These are phyloP conservation scores for Ustilago nuda DNA, from an alignment of 1,284 basidiomycete species.

Conservation along the genomic window DNA sequence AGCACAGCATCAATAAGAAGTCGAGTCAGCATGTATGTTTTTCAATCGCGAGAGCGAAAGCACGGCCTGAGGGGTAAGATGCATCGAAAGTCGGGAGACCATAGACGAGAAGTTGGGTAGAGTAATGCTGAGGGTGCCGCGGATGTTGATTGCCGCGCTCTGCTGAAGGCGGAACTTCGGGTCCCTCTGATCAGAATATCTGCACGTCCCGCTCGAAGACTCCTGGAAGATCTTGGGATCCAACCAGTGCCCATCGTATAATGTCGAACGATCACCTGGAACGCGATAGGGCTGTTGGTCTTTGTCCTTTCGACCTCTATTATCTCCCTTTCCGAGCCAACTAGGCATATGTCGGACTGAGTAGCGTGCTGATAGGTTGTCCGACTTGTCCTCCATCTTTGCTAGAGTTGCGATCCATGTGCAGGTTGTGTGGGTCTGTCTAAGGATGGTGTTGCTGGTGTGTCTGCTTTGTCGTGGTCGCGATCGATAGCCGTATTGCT, in stretches of 20 bases:
- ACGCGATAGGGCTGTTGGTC: neutral
- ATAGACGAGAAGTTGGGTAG: neutral
- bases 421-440: neutral
- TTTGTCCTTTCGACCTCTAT: neutral
- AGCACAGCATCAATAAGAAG: neutral
- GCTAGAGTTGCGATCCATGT: neutral
- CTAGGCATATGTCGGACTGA: neutral
- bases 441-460: neutral
- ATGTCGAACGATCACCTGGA: neutral
- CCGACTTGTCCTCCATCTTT: neutral
- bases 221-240: neutral
- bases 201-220: neutral
- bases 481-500: neutral
- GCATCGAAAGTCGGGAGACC: neutral
- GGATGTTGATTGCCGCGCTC: no score
- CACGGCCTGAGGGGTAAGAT: neutral
- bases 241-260: no score
- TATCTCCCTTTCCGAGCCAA: neutral
- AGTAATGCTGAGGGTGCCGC: neutral
- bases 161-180: no score
- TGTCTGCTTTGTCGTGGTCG: neutral
- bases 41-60: neutral
- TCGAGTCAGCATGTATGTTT: slow-evolving; percentile 7
- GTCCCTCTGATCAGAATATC: neutral
- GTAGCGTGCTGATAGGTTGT: neutral